Conservation (phyloP, 2,329 filamentous ascomycete species). For the Escovopsis sp. region DNA sequence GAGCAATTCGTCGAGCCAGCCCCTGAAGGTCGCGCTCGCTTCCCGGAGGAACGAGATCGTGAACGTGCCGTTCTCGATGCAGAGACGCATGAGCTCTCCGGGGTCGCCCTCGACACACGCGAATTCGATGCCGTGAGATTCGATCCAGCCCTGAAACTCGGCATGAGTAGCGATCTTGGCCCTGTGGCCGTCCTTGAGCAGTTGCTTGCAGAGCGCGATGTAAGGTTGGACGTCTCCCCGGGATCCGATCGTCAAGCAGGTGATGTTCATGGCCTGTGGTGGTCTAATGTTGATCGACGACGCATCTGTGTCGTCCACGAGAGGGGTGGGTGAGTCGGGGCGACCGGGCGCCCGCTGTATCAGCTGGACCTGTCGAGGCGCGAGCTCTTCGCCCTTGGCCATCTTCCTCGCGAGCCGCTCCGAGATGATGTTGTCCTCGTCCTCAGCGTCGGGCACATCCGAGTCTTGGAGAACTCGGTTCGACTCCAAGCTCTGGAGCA, state of each 20-base stretch:
- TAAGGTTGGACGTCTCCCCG: conserved; percentile 95
- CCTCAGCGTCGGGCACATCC: conserved; percentile 48
- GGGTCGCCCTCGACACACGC: conserved; percentile 79
- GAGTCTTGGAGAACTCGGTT: conserved; percentile 57
- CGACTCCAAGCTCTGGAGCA: conserved; percentile 63
- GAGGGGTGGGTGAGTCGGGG: conserved; percentile 53
- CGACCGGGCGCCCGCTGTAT: conserved; percentile 30
- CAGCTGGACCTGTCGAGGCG: conserved; percentile 34
- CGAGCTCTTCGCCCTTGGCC: conserved; percentile 44
- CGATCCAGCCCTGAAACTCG: conserved; percentile 81
- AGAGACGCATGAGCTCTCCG: conserved; percentile 86
- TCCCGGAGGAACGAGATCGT: conserved; percentile 82
- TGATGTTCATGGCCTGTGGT: conserved; percentile 61
- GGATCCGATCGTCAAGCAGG: conserved; percentile 90
- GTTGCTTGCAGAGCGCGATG: conserved; percentile 84
- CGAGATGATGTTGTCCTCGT: conserved; percentile 58
- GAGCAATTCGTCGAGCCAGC: conserved; percentile 87
- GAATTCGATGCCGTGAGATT: conserved; percentile 90
- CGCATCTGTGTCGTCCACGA: conserved; percentile 79
- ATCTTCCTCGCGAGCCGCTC: conserved; percentile 71
- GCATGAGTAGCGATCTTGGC: conserved; percentile 80
- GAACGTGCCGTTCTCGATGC: conserved; percentile 95
- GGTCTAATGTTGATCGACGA: conserved; percentile 91
- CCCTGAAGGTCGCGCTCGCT: conserved; percentile 73
- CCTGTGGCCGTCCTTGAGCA: conserved; percentile 75